Evolutionary conservation across 2,329 filamentous ascomycete species (phyloP).

Genomic region (Geosmithia putterillii): DNA sequence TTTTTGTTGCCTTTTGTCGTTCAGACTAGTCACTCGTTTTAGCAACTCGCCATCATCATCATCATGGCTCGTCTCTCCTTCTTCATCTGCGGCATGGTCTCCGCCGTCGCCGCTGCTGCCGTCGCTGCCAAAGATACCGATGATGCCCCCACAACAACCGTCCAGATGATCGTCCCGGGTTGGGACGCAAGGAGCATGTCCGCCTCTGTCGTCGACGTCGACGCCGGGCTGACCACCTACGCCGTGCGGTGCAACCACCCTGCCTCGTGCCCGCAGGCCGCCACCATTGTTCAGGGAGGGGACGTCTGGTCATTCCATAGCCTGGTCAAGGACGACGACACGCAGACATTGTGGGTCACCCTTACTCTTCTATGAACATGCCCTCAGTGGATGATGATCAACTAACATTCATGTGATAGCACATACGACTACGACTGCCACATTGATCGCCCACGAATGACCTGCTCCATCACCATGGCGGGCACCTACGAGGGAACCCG

Average conservation of each 20-base stretch:
- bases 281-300: slow-evolving; percentile 14
- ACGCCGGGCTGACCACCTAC: slow-evolving; percentile 15
- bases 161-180: slow-evolving; percentile 14
- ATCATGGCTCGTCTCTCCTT: slow-evolving; percentile 18
- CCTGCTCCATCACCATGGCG: slow-evolving; percentile 6
- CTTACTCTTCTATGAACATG: neutral
- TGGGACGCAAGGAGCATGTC: slow-evolving; percentile 9
- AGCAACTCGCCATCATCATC: neutral
- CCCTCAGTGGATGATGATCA: too few species aligned
- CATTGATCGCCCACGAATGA: neutral
- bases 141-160: slow-evolving; percentile 9
- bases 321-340: neutral
- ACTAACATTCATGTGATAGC: too few species aligned
- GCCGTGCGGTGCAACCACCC: slow-evolving; percentile 11
- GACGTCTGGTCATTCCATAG: slow-evolving; percentile 10
- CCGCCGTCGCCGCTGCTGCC: slow-evolving; percentile 11
- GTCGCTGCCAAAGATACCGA: too few species aligned
- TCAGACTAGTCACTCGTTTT: neutral
- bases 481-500: slow-evolving; percentile 9
- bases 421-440: slow-evolving; percentile 9
- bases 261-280: slow-evolving; percentile 10
- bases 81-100: neutral
- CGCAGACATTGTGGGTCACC: neutral
- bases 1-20: too few species aligned
- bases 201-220: slow-evolving; percentile 17